Evolutionary conservation across 352 stramenopile genomes (phyloP).

Genomic region (Phytopythium vexans): DNA sequence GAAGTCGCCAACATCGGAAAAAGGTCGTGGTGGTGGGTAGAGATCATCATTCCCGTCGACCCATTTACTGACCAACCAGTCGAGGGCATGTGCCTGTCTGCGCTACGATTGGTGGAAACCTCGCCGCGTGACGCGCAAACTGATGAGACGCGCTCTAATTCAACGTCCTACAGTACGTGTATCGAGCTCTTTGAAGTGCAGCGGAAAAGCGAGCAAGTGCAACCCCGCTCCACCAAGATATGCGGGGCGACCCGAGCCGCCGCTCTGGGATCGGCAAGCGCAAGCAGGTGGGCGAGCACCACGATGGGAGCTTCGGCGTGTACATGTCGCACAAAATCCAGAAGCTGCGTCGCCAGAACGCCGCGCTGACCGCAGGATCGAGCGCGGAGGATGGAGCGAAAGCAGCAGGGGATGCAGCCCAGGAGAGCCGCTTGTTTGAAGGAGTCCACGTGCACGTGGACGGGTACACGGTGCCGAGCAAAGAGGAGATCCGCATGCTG

Average conservation of each 20-base stretch:
- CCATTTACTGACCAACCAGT: neutral
- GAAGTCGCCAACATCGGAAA: no score
- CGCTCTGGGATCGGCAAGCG: constrained; percentile 12
- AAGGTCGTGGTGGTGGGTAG: neutral
- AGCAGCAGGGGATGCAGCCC: neutral
- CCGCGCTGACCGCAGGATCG: constrained; percentile 13
- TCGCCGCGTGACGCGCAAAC: neutral
- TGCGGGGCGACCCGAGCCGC: no score
- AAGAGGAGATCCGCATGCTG: constrained; percentile 81
- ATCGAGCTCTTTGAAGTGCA: neutral
- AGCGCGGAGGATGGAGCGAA: neutral
- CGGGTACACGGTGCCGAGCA: constrained; percentile 80
- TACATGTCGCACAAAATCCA: constrained; percentile 93
- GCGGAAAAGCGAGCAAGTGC: neutral
- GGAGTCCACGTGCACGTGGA: constrained; percentile 87
- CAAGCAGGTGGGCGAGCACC: constrained; percentile 78
- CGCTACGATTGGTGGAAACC: constrained; percentile 1
- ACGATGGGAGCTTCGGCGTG: constrained; percentile 82
- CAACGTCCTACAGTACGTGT: no score
- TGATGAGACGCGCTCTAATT: no score
- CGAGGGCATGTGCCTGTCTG: constrained; percentile 1
- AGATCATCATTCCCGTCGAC: no score
- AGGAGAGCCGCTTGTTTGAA: constrained; percentile 41
- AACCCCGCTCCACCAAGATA: neutral
- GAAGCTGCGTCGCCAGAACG: constrained; percentile 82